These are phyloP conservation scores for Forsythia suspensa DNA, from an alignment of 257 asterid species.

Conservation along the genomic window DNA sequence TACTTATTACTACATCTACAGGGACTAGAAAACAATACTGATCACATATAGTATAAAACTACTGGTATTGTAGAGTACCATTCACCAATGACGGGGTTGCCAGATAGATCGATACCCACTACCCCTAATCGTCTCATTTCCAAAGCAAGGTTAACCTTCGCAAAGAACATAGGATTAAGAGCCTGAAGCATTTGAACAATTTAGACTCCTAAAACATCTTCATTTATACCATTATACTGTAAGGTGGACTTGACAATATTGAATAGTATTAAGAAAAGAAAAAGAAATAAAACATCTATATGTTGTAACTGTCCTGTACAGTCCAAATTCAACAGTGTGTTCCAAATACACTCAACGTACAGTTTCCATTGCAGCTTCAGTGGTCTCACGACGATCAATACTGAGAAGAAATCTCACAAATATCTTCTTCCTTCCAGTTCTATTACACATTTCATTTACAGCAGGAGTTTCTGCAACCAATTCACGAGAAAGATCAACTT, in stretches of 20 bases:
- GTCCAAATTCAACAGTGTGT: neutral
- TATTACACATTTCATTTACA: slow-evolving; percentile 26
- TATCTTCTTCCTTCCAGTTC: slow-evolving; percentile 54
- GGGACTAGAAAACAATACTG: neutral
- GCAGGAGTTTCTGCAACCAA: slow-evolving; percentile 30
- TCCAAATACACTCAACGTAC: slow-evolving; percentile 41
- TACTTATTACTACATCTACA: slow-evolving; percentile 15
- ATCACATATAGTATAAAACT: neutral
- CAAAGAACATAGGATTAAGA: slow-evolving; percentile 15
- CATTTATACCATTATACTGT: neutral
- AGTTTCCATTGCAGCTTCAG: slow-evolving; percentile 94
- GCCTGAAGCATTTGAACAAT: slow-evolving; percentile 13
- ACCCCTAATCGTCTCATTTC: slow-evolving; percentile 74
- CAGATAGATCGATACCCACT: slow-evolving; percentile 93
- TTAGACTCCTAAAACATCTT: neutral
- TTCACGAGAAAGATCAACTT: slow-evolving; percentile 49
- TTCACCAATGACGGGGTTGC: slow-evolving; percentile 85
- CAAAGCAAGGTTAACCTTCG: slow-evolving; percentile 79
- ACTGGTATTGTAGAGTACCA: slow-evolving; percentile 46
- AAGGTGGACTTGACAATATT: neutral
- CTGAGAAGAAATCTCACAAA: slow-evolving; percentile 84
- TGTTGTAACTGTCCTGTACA: neutral
- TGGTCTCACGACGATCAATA: slow-evolving; percentile 85
- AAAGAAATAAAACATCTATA: neutral
- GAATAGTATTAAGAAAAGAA: neutral